Conservation (phyloP, 768 basidiomycete species). For the Calocera cornea region DNA sequence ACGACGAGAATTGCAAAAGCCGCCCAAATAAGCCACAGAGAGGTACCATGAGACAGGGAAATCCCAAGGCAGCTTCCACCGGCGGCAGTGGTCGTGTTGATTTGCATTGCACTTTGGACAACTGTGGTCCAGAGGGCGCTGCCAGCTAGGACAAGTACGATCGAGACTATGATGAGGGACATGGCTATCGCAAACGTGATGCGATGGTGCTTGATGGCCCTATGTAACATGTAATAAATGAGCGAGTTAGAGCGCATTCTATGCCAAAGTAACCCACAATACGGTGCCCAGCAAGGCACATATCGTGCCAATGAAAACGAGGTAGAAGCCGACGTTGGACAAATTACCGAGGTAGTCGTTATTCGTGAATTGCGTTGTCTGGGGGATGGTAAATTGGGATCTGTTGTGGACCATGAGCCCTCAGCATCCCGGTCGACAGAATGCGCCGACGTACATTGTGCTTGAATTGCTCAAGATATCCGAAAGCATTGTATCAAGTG, state of each 20-base stretch:
- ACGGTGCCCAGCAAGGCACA: constrained; percentile 50
- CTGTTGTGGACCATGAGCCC: neutral
- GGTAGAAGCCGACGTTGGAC: constrained; percentile 60
- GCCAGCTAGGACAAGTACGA: constrained; percentile 50
- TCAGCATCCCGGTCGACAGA: neutral
- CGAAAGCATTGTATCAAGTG: constrained; percentile 46
- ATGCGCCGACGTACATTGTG: constrained; percentile 35
- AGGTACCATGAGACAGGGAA: constrained; percentile 44
- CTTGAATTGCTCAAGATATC: constrained; percentile 52
- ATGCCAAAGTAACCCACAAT: constrained; percentile 35
- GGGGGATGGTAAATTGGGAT: neutral
- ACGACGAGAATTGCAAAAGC: constrained; percentile 52
- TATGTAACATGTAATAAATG: constrained; percentile 21
- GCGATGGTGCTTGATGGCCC: constrained; percentile 53
- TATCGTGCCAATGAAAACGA: constrained; percentile 58
- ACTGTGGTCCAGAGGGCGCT: constrained; percentile 68
- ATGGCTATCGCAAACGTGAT: constrained; percentile 56
- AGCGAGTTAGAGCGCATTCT: constrained; percentile 7
- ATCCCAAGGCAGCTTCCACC: constrained; percentile 43
- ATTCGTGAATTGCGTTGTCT: neutral
- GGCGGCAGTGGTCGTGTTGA: constrained; percentile 43
- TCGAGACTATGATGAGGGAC: constrained; percentile 44
- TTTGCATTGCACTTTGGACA: constrained; percentile 44
- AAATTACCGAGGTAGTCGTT: constrained; percentile 42
- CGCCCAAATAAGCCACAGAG: constrained; percentile 57